Percentiles rank a stretch among this genome's conserved stretches.
These are phyloP conservation scores for Fusarium bactridioides DNA, from an alignment of 2,329 filamentous ascomycete species.

Conservation along the genomic window DNA sequence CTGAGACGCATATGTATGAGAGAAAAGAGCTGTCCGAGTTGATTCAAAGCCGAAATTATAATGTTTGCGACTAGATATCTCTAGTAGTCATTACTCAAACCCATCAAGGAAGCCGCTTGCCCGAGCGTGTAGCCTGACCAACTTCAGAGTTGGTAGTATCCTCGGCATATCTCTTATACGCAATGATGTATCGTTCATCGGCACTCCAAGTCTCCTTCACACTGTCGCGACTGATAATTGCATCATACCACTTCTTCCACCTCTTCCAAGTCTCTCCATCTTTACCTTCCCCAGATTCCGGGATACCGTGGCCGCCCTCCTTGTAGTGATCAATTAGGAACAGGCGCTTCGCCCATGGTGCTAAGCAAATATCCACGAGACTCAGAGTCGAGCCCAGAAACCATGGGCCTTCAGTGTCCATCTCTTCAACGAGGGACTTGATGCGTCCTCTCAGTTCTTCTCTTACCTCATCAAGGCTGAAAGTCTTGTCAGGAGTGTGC, in stretches of 20 bases:
- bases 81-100: background rate
- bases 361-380: constrained; percentile 74
- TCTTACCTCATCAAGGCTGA: constrained; percentile 61
- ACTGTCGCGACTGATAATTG: constrained; percentile 66
- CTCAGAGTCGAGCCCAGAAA: constrained; percentile 71
- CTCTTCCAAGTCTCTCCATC: constrained; percentile 71
- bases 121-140: constrained; percentile 68
- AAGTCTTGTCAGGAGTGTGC: constrained; percentile 59
- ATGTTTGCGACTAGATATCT: no score
- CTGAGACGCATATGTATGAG: background rate
- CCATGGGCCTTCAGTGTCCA: constrained; percentile 66
- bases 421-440: constrained; percentile 67
- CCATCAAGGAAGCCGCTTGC: constrained; percentile 63
- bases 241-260: constrained; percentile 71
- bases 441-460: constrained; percentile 66
- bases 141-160: constrained; percentile 69
- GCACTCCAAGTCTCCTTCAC: constrained; percentile 74
- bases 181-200: constrained; percentile 70
- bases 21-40: background rate
- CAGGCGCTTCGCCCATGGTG: constrained; percentile 75
- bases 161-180: constrained; percentile 74
- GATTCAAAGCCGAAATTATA: background rate
- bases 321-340: constrained; percentile 83
- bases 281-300: constrained; percentile 59
- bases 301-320: constrained; percentile 58